A percentile compares a stretch with the other conserved stretches of the same genome.
Evolutionary conservation across 1,139 yeast genomes (phyloP).

Genomic region (Eremothecium cymbalariae): DNA sequence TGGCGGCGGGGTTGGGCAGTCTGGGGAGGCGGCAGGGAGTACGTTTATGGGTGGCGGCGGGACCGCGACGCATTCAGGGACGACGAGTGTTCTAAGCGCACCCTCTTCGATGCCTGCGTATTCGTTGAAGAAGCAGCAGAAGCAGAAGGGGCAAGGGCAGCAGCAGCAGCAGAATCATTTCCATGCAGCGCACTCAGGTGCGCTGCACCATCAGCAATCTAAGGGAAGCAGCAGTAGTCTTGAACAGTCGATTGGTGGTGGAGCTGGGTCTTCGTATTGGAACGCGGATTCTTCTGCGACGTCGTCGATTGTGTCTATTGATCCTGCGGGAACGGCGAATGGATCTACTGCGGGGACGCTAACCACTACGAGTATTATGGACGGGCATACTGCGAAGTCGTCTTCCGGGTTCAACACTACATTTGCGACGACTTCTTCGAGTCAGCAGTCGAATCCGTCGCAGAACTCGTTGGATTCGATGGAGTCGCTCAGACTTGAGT

Average conservation of each 20-base stretch:
- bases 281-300: constrained; percentile 7
- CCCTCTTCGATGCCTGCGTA: constrained; percentile 5
- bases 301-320: constrained; percentile 5
- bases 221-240: constrained; percentile 4
- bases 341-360: constrained; percentile 10
- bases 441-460: constrained; percentile 2
- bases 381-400: constrained; percentile 2
- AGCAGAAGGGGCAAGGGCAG: constrained; percentile 2
- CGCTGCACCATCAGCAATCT: constrained; percentile 5
- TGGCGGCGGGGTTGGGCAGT: constrained; percentile 1
- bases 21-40: background rate
- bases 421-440: constrained; percentile 6
- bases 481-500: constrained; percentile 23
- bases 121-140: background rate
- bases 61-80: constrained; percentile 1
- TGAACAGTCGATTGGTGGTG: constrained; percentile 3
- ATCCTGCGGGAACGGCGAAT: constrained; percentile 6
- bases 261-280: constrained; percentile 7
- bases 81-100: constrained; percentile 2
- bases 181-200: background rate
- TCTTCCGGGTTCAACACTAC: constrained; percentile 12
- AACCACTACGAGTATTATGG: constrained; percentile 11
- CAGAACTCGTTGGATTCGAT: constrained; percentile 7
- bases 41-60: constrained; percentile 2
- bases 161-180: constrained; percentile 3